phyloP scores from a whole-genome alignment of 139 green algal genomes.

The Tetradesmus obliquus region DNA sequence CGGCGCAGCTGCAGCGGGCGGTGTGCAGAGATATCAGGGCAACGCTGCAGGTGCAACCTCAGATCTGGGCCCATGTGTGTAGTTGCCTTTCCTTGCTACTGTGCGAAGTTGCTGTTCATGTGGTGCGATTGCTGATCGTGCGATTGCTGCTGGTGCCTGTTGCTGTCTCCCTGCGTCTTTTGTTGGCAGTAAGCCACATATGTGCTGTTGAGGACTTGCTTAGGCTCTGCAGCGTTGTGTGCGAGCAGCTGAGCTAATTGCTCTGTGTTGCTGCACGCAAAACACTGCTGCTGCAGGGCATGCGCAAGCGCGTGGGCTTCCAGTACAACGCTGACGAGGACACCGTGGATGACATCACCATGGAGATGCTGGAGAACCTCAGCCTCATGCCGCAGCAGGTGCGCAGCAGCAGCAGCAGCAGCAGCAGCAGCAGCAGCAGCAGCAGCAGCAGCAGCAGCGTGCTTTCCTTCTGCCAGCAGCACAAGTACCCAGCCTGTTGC shows the following conservation, averaged over 20 bases:
- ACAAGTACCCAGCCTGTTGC: neutral
- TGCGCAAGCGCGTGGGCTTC: conserved; percentile 79
- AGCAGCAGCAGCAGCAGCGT: neutral
- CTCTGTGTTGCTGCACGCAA: neutral
- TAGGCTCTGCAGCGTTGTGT: neutral
- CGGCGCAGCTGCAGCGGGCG: neutral
- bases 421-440: neutral
- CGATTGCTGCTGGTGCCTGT: no score
- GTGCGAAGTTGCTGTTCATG: no score
- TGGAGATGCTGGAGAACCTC: conserved; percentile 88
- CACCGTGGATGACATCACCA: conserved; percentile 81
- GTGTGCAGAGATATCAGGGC: neutral
- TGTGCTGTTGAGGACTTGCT: neutral
- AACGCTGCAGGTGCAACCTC: no score
- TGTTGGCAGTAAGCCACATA: no score
- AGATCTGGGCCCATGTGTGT: no score
- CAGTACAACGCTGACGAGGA: conserved; percentile 88
- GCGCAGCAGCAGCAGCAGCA: neutral
- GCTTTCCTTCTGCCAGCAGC: neutral
- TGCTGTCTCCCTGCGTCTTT: no score
- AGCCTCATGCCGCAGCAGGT: conserved; percentile 49
- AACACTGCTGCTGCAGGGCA: conserved; percentile 33
- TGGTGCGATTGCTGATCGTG: no score
- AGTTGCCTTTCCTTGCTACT: no score
- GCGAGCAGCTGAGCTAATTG: neutral